Base-by-base conservation (phyloP, 768 basidiomycete genomes). In the Boletales sp. region DNA sequence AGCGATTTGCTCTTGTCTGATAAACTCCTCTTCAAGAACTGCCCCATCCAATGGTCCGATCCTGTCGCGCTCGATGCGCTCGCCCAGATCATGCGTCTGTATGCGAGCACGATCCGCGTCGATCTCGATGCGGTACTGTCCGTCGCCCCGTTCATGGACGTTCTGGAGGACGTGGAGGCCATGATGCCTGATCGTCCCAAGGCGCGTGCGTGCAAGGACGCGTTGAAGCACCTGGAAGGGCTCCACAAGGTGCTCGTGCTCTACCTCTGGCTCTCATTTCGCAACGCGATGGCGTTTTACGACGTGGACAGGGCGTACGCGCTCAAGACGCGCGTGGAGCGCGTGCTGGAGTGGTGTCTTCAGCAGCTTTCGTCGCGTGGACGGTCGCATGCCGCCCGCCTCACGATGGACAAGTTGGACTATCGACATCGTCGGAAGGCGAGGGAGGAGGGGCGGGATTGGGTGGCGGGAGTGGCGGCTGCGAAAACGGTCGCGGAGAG, bases 221-320 rank as follows among this genome's bases (percentile, higher is more conserved):
- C 63, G 2, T 42, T 67, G 39, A 56, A 37, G 33, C 53, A 49
- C n/a, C 67, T 97, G 41, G 94, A 97, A 67, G 73, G 77, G 6
- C 68, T 90, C 52, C 93, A 99, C 69, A 87, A 86, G 59, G 70
- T 81, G 30, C 59, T 91, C 28, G 83, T 86, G 13, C 57, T 87
- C 18, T 97, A 97, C 68, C 72, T 92, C 43, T 99, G 95, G 95
- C 74, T 94, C 55, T 74, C 76, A 17, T 84, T 81, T 64, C 84
- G 94, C 35, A 75, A 81, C 50, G 74, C 81, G 0, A 73, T 90
- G 46, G 74, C 83, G 8, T 97, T 87, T 64, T 67, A 77, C 5
- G 74, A 86, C n/a, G 70, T 76, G 31, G 63, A 70, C 7, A 65
- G 70, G 25, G 86, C 83, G 2, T 55, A 66, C 12, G 68, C 62